These are phyloP conservation scores for Lodderomyces theae DNA, from an alignment of 1,139 yeast species.

Conservation along the genomic window DNA sequence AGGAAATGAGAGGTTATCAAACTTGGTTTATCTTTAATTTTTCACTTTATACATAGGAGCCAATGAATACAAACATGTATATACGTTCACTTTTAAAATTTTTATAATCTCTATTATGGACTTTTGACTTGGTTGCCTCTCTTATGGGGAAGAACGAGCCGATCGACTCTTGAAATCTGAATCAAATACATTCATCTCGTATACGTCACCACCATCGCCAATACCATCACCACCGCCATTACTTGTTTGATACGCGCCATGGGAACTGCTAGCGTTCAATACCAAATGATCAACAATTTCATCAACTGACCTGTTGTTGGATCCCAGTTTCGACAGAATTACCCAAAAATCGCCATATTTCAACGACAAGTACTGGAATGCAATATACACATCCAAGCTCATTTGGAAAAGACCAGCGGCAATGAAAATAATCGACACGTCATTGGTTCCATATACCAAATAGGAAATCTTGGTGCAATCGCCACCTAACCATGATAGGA, in stretches of 20 bases:
- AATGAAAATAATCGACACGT: constrained; percentile 66
- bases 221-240: not conserved
- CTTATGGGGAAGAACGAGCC: not conserved
- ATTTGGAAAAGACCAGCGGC: constrained; percentile 82
- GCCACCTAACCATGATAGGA: constrained; percentile 87
- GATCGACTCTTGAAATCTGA: constrained; percentile 1
- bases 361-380: constrained; percentile 69
- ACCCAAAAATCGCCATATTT: constrained; percentile 12
- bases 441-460: constrained; percentile 66
- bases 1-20: not conserved
- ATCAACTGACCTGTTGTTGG: constrained; percentile 11
- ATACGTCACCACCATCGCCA: constrained; percentile 1
- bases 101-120: constrained; percentile 1
- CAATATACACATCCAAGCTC: constrained; percentile 70
- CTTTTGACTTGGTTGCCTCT: too few species aligned
- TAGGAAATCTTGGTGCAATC: constrained; percentile 76
- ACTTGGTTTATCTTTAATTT: too few species aligned
- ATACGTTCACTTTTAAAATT: not conserved
- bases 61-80: not conserved
- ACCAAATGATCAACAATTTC: constrained; percentile 11
- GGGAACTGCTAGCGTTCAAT: constrained; percentile 1
- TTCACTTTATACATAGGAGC: too few species aligned
- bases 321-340: too few species aligned
- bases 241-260: constrained; percentile 2
- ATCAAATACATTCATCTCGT: not conserved